Base-by-base conservation (phyloP, 2,329 filamentous ascomycete species). In the Teratosphaeria zuluensis region DNA sequence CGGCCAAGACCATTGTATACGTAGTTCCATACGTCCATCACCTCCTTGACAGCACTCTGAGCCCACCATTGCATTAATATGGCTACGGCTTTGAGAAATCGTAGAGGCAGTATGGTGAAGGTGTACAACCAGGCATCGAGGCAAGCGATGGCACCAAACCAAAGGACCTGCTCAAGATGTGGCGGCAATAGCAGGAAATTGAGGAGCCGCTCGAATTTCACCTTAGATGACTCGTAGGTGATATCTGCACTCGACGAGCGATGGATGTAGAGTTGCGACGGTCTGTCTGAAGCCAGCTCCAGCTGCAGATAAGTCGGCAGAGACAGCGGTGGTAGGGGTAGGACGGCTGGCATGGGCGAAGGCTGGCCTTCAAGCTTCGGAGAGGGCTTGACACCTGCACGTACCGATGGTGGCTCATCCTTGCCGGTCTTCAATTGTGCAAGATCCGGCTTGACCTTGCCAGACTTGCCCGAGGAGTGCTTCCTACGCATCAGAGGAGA, bases 51-150 rank as follows among this genome's bases (percentile, higher is more conserved):
- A 1, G 92, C 65, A 24, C 91, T 83, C 35, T 87, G 83, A 1
- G 74, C 80, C 89, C 90, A 95, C 81, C 92, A 97, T 61, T 83
- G 81, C 9, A 84, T 72, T 30, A 99, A 76, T 2, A 97, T 85
- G 21, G 84, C 84, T 0, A 92, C 68, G 0, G 94, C 92, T 59
- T 92, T 88, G 57, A 88, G 73, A 66, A 99, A 97, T 2, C 94
- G 84, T 60, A 99, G 81, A 0, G 94, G 94, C 0, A 99, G 78
- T 52, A 99, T 96, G 0, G 94, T 99, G 67, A 99, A 95, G 0
- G 90, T 95, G 75, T 96, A 94, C 1, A 99, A 82, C 91, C 92
- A 99, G 1, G 92, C 89, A 72, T 99, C 94, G 5, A 99, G 79
- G 74, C 94, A 99, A 6, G 92, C 92, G 35, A 97, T 75, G 0